These are phyloP conservation scores for Gracilaria domingensis DNA, from an alignment of 23 red algal genomes.

Conservation along the genomic window DNA sequence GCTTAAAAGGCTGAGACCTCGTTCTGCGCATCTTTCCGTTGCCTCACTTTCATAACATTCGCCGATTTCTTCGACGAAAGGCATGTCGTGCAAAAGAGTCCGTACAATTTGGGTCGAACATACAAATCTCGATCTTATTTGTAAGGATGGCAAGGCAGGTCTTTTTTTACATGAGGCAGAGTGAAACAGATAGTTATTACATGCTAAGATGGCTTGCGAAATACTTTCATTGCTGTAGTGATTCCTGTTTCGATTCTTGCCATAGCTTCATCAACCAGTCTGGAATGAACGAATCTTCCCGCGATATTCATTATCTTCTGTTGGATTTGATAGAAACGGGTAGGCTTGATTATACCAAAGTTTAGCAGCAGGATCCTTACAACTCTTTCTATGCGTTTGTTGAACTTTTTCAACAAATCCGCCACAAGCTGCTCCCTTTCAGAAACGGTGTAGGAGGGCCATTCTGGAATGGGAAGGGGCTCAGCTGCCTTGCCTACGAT, in stretches of 20 bases:
- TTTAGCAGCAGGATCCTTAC: not conserved
- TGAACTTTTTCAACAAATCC: slow-evolving; percentile 6
- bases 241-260: not conserved
- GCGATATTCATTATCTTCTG: not conserved
- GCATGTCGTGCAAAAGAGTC: too few species aligned
- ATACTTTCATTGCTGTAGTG: not conserved
- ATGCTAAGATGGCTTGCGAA: not conserved
- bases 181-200: not conserved
- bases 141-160: too few species aligned
- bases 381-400: not conserved
- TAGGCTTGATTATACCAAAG: slow-evolving; percentile 3
- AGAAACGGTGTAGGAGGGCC: not conserved
- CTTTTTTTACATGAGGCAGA: too few species aligned
- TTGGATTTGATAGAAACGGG: not conserved
- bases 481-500: slow-evolving; percentile 37
- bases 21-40: too few species aligned
- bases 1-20: too few species aligned
- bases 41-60: too few species aligned
- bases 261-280: not conserved
- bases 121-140: too few species aligned
- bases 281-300: not conserved
- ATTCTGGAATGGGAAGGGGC: not conserved
- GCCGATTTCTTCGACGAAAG: too few species aligned
- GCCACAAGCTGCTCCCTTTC: slow-evolving; percentile 14
- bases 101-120: too few species aligned